Conservation (phyloP, 1,284 basidiomycete species). For the Fomitopsis betulina region DNA sequence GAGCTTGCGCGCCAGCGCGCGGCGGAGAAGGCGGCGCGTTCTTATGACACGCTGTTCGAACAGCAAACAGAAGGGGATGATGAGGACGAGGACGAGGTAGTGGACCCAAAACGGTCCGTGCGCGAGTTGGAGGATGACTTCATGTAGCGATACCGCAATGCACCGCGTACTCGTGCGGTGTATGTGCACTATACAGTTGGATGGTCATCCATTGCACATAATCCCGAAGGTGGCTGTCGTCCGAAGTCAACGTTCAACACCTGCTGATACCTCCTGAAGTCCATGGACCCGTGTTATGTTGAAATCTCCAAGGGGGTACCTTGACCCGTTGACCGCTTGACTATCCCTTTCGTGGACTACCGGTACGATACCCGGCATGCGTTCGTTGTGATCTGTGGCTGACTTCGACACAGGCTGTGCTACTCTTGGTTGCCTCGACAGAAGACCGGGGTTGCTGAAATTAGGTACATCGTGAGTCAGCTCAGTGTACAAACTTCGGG, state of each 20-base stretch:
- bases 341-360: neutral
- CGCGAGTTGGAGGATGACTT: slow-evolving; percentile 59
- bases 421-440: neutral
- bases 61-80: slow-evolving; percentile 40
- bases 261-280: too few species aligned
- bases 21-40: slow-evolving; percentile 73
- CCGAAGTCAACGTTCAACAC: too few species aligned
- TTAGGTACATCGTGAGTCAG: too few species aligned
- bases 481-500: neutral
- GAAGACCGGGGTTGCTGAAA: neutral
- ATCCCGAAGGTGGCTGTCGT: too few species aligned
- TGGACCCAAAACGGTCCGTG: slow-evolving; percentile 45
- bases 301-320: neutral
- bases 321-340: neutral
- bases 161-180: too few species aligned
- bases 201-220: too few species aligned
- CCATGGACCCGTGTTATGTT: neutral
- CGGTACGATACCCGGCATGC: neutral
- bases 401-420: neutral
- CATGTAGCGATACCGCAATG: slow-evolving; percentile 23
- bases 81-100: slow-evolving; percentile 28
- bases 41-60: slow-evolving; percentile 68
- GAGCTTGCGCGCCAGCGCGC: slow-evolving; percentile 64
- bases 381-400: neutral
- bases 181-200: too few species aligned